Evolutionary conservation across 1,284 basidiomycete genomes (phyloP).

Genomic region (Irpex sp.): DNA sequence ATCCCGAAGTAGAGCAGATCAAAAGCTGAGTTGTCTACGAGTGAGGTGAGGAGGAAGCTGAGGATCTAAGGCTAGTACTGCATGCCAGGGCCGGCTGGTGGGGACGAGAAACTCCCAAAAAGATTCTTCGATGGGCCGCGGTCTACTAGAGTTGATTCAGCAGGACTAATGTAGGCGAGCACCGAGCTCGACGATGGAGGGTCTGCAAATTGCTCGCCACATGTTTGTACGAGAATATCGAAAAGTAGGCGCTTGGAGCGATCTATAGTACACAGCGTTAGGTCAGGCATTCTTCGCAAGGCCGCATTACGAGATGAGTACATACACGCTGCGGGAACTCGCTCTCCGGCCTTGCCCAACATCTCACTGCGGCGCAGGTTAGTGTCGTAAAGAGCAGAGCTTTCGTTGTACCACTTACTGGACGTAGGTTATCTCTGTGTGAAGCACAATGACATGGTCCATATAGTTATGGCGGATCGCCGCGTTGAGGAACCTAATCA

Average conservation of each 20-base stretch:
- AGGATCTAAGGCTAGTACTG: neutral
- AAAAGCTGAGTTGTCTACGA: neutral
- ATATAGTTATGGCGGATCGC: conserved; percentile 49
- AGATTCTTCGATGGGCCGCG: neutral
- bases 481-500: conserved; percentile 59
- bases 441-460: conserved; percentile 52
- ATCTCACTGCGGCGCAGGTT: conserved; percentile 26
- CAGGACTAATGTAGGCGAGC: conserved; percentile 1
- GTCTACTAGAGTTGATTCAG: conserved; percentile 2
- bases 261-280: conserved; percentile 24
- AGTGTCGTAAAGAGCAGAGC: conserved; percentile 21
- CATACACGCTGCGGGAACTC: conserved; percentile 59
- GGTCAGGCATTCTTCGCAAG: no score
- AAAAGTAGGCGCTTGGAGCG: conserved; percentile 61
- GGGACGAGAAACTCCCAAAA: neutral
- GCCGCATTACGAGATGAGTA: neutral
- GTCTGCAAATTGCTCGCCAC: conserved; percentile 24
- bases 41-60: neutral
- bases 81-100: neutral
- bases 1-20: neutral
- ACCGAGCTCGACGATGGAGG: neutral
- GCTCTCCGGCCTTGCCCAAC: conserved; percentile 57
- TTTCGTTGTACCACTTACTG: conserved; percentile 40
- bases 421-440: conserved; percentile 60
- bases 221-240: conserved; percentile 32